phyloP scores from a whole-genome alignment of 2,329 filamentous ascomycete species.

The Colletotrichum tabaci region DNA sequence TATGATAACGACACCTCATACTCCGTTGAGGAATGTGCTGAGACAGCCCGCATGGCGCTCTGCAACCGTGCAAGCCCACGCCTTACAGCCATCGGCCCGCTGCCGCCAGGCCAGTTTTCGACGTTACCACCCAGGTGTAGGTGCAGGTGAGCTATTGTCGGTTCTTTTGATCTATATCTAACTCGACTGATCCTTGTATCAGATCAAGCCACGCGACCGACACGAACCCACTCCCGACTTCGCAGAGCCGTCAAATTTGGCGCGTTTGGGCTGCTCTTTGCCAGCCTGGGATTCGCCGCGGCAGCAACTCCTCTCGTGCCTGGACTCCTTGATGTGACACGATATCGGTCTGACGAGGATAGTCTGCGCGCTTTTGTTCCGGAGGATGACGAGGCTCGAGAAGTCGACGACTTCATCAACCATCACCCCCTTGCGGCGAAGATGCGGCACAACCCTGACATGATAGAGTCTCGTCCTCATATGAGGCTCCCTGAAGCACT shows the following conservation, averaged over 20 bases:
- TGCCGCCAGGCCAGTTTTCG: slow-evolving; percentile 14
- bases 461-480: slow-evolving; percentile 85
- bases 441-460: slow-evolving; percentile 76
- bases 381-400: slow-evolving; percentile 65
- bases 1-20: slow-evolving; percentile 14
- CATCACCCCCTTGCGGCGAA: slow-evolving; percentile 80
- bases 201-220: background rate
- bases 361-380: slow-evolving; percentile 77
- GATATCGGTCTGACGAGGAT: slow-evolving; percentile 73
- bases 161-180: background rate
- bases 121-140: slow-evolving; percentile 22
- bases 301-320: slow-evolving; percentile 66
- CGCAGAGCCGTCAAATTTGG: slow-evolving; percentile 33
- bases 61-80: background rate
- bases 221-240: slow-evolving; percentile 20
- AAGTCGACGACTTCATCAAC: slow-evolving; percentile 82
- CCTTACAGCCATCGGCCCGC: background rate
- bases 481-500: slow-evolving; percentile 84
- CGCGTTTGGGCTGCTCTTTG: slow-evolving; percentile 57
- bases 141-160: slow-evolving; percentile 13
- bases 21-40: slow-evolving; percentile 13
- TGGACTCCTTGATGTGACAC: slow-evolving; percentile 34
- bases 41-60: background rate
- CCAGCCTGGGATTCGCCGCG: slow-evolving; percentile 69
- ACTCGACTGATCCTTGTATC: background rate